These are phyloP conservation scores for Trichoderma erinaceum DNA, from an alignment of 495 filamentous ascomycete species.

Conservation along the genomic window DNA sequence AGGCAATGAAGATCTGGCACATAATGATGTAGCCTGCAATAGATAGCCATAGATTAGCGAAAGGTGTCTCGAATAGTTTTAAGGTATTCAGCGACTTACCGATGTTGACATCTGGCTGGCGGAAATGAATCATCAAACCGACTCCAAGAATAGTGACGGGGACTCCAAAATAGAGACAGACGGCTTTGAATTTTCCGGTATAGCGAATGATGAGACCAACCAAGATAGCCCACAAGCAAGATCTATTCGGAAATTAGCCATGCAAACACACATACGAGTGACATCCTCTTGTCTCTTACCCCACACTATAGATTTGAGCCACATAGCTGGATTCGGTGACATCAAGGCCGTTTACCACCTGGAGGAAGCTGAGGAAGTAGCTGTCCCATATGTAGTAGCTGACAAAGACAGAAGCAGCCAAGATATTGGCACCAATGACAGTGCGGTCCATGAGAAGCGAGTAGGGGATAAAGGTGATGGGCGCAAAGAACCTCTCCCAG, in stretches of 20 bases:
- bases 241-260: slow-evolving; percentile 20
- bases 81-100: slow-evolving; percentile 20
- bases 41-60: background rate
- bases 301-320: slow-evolving; percentile 61
- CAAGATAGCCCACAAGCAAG: slow-evolving; percentile 54
- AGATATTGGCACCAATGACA: slow-evolving; percentile 55
- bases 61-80: background rate
- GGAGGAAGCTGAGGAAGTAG: slow-evolving; percentile 61
- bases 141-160: slow-evolving; percentile 61
- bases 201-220: slow-evolving; percentile 51
- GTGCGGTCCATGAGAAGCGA: slow-evolving; percentile 57
- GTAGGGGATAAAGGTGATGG: slow-evolving; percentile 54
- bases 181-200: slow-evolving; percentile 52
- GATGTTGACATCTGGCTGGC: slow-evolving; percentile 46
- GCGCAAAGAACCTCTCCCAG: slow-evolving; percentile 53
- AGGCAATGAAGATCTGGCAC: slow-evolving; percentile 74
- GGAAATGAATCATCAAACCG: slow-evolving; percentile 73
- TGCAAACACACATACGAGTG: background rate
- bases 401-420: slow-evolving; percentile 51
- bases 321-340: slow-evolving; percentile 57
- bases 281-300: slow-evolving; percentile 20
- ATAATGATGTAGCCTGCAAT: slow-evolving; percentile 55
- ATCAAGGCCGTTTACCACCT: slow-evolving; percentile 61
- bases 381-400: slow-evolving; percentile 63
- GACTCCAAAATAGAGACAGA: slow-evolving; percentile 58